These are phyloP conservation scores for Aspergillus tamarii DNA, from an alignment of 2,329 filamentous ascomycete genomes.

Conservation along the genomic window DNA sequence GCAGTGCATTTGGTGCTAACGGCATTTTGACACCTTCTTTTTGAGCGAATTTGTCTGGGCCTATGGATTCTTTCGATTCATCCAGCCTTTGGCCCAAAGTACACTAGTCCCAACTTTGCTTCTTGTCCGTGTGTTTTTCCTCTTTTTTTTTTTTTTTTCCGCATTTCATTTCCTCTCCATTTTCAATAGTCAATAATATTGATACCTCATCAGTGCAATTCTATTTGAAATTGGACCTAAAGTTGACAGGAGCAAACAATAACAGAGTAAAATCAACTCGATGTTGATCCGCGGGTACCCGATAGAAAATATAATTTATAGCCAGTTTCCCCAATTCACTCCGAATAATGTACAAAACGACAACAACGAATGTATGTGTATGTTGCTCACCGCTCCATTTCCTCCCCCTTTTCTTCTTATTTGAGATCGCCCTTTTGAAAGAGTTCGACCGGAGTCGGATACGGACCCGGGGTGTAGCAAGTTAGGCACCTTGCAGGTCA, in stretches of 20 bases:
- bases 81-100: neutral
- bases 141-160: neutral
- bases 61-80: neutral
- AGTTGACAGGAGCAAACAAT: neutral
- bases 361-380: neutral
- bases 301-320: no score
- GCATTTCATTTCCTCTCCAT: no score
- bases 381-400: neutral
- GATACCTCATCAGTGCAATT: neutral
- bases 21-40: neutral
- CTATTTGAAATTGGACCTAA: neutral
- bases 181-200: neutral
- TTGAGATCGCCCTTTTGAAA: neutral
- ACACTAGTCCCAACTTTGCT: slow-evolving; percentile 4
- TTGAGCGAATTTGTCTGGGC: neutral
- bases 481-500: neutral
- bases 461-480: neutral
- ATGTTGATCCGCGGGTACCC: neutral
- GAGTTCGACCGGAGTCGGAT: neutral
- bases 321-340: neutral
- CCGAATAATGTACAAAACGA: neutral
- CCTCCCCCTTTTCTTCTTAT: neutral
- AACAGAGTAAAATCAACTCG: neutral
- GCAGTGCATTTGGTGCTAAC: neutral
- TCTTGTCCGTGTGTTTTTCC: neutral